Evolutionary conservation across 306 rosid genomes (phyloP).

Genomic region (Morella rubra): DNA sequence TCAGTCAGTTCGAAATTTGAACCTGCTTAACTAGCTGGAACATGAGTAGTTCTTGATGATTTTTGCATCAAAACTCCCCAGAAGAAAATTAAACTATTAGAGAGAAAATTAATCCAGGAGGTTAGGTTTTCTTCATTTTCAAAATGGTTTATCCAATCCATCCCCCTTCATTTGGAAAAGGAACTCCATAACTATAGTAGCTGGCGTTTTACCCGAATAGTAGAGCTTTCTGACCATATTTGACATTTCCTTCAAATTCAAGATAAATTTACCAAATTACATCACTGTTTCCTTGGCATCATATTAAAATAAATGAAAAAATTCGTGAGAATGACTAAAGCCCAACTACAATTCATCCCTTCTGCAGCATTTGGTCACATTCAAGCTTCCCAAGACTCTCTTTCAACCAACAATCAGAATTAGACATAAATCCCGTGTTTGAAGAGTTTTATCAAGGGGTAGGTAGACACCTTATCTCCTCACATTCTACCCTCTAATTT

Average conservation of each 20-base stretch:
- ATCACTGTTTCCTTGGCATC: neutral
- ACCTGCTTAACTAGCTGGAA: neutral
- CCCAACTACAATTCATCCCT: neutral
- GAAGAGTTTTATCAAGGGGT: neutral
- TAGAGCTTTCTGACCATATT: neutral
- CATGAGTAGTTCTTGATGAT: neutral
- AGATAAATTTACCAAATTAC: neutral
- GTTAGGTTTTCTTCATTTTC: neutral
- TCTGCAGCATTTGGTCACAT: neutral
- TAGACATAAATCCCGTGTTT: neutral
- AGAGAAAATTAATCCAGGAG: neutral
- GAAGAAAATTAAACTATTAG: neutral
- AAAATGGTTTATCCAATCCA: neutral
- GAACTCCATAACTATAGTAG: neutral
- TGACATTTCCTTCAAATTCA: neutral
- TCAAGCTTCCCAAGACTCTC: neutral
- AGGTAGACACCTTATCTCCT: neutral
- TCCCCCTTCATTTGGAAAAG: neutral
- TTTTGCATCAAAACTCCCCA: neutral
- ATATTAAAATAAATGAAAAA: neutral
- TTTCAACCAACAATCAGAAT: neutral
- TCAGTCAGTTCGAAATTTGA: neutral
- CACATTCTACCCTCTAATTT: too few relatives aligned
- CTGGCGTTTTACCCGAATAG: neutral
- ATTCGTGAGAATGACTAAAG: neutral